Evolutionary conservation across 352 stramenopile species (phyloP).

Genomic region (Phytopythium chamaehyphon): DNA sequence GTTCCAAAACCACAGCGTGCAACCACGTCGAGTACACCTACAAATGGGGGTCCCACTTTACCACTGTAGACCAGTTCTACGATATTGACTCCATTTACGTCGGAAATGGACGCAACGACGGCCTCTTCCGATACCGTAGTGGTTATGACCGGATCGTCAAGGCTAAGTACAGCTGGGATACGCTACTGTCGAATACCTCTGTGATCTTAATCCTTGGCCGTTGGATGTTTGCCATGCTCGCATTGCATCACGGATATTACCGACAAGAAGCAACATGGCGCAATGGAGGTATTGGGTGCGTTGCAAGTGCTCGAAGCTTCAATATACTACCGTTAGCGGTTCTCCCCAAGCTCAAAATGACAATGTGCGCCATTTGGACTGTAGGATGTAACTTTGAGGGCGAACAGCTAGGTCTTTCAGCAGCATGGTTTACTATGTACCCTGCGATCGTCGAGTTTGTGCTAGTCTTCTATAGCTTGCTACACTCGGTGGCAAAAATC

Average conservation of each 20-base stretch:
- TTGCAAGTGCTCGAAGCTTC: slow-evolving; percentile 18
- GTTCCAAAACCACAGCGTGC: background rate
- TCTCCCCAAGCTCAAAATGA: slow-evolving; percentile 18
- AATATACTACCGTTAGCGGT: slow-evolving; percentile 17
- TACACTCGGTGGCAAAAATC: slow-evolving; percentile 24
- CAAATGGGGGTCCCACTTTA: slow-evolving; percentile 8
- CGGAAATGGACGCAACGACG: slow-evolving; percentile 4
- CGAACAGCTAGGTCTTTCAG: slow-evolving; percentile 16
- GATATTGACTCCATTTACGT: slow-evolving; percentile 11
- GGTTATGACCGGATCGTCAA: background rate
- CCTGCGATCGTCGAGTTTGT: slow-evolving; percentile 20
- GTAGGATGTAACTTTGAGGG: slow-evolving; percentile 33
- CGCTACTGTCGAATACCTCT: slow-evolving; percentile 1
- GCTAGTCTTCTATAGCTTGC: slow-evolving; percentile 26
- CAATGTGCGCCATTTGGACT: slow-evolving; percentile 18
- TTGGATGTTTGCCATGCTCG: slow-evolving; percentile 9
- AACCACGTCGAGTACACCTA: background rate
- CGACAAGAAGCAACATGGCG: slow-evolving; percentile 5
- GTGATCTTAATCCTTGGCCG: background rate
- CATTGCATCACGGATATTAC: background rate
- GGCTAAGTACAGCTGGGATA: slow-evolving; percentile 1
- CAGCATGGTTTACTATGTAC: slow-evolving; percentile 36
- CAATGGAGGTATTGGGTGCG: slow-evolving; percentile 12
- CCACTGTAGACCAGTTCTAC: slow-evolving; percentile 17
- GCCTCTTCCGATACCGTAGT: background rate